Percentiles rank a stretch among this genome's conserved stretches.
Conservation (phyloP, 2,329 filamentous ascomycete genomes). For the Esteya vermicola region DNA sequence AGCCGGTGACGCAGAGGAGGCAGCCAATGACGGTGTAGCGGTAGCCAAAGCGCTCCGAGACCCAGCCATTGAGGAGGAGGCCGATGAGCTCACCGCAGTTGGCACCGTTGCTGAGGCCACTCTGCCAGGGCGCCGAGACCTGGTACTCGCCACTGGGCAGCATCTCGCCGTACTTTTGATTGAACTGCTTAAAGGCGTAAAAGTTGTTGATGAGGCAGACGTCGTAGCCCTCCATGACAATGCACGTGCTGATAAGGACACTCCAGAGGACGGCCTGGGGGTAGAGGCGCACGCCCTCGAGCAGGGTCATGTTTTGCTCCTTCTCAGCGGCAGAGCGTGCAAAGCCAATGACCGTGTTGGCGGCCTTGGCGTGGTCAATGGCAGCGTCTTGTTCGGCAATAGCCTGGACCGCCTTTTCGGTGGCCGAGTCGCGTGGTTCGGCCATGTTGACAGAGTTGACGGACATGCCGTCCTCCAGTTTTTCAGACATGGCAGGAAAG, state of each 20-base stretch:
- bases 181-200: conserved; percentile 36
- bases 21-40: conserved; percentile 48
- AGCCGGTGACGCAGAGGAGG: conserved; percentile 36
- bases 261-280: conserved; percentile 79
- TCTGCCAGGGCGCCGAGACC: conserved; percentile 48
- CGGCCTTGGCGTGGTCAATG: conserved; percentile 4
- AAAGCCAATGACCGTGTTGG: conserved; percentile 22
- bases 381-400: conserved; percentile 1
- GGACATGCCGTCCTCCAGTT: background rate
- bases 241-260: conserved; percentile 76
- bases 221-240: conserved; percentile 86
- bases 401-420: background rate
- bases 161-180: conserved; percentile 39
- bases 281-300: conserved; percentile 68
- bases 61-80: conserved; percentile 48
- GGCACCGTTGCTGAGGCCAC: conserved; percentile 40
- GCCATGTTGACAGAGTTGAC: background rate
- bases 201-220: conserved; percentile 72
- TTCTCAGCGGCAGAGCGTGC: conserved; percentile 40
- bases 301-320: conserved; percentile 56
- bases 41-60: conserved; percentile 55
- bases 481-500: background rate
- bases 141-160: conserved; percentile 31
- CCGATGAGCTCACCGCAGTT: conserved; percentile 52
- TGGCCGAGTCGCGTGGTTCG: background rate